Evolutionary conservation across 169 alveolate genomes (phyloP).

Genomic region (Cryptosporidium andersoni): DNA sequence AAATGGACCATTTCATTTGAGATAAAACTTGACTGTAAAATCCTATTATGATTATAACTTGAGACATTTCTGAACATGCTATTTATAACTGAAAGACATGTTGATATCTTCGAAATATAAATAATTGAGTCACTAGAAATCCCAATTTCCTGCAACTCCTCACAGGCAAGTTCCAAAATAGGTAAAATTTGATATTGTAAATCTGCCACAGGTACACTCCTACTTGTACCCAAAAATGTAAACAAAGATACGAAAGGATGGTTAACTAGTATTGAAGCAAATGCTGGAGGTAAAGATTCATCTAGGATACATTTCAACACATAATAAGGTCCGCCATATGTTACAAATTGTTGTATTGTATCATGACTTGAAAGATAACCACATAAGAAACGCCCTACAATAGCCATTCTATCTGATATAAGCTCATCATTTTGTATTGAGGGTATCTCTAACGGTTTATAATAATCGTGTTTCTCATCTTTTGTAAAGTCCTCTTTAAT

Average conservation of each 20-base stretch:
- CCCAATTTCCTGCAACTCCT: constrained; percentile 4
- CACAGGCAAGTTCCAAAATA: constrained; percentile 55
- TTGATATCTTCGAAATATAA: constrained; percentile 18
- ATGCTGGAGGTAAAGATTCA: constrained; percentile 62
- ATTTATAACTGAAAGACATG: constrained; percentile 47
- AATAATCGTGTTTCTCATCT: constrained; percentile 2
- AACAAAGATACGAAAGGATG: constrained; percentile 54
- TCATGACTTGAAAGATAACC: constrained; percentile 65
- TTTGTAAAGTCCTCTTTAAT: neutral
- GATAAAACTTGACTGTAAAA: constrained; percentile 15
- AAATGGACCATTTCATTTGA: constrained; percentile 42
- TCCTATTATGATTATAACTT: constrained; percentile 39
- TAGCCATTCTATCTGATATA: constrained; percentile 69
- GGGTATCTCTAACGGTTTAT: constrained; percentile 34
- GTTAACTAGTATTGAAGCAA: constrained; percentile 46
- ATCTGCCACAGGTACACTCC: constrained; percentile 55
- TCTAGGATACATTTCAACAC: constrained; percentile 31
- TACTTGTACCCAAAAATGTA: constrained; percentile 61
- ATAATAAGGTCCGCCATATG: constrained; percentile 64
- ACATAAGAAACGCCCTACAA: constrained; percentile 63
- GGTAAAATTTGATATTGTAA: constrained; percentile 63
- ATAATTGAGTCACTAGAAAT: neutral
- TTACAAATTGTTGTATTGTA: constrained; percentile 32
- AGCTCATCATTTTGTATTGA: constrained; percentile 12
- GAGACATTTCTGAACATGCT: constrained; percentile 62